Evolutionary conservation across 108 stramenopile genomes (phyloP), one percentile per base, ranked within the genome.

Genomic region (Conticribra weissflogii): DNA sequence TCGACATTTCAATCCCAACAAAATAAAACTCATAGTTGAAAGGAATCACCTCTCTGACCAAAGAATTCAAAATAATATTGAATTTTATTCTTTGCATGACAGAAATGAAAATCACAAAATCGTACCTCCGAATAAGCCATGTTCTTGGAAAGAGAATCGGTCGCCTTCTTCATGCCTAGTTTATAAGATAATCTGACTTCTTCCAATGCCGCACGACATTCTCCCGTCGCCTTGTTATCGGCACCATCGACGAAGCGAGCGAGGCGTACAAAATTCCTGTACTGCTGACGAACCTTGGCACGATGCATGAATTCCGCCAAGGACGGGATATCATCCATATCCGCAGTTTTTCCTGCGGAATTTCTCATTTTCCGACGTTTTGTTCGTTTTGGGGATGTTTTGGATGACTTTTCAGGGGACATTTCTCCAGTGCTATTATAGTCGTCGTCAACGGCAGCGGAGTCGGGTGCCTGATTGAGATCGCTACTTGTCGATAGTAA

Each of bases 261-360:
- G 41, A 83, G 76, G 23, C 79, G 70, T 3, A 91, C 33, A 63
- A 82, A 91, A 48, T 76, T 81, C 33, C 90, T 76, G 58, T 91
- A 91, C 62, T 87, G 77, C 45, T 83, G 54, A 2, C 78, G 51
- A 17, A 91, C 88, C 15, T 78, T 85, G 48, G 76, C 59, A 1
- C 85, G 75, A 76, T 91, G 88, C 12, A 91, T 73, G 48, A 91
- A 91, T 52, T 91, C 90, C 45, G 84, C 83, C 61, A 88, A 73
- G 18, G 85, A 85, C 3, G 88, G 90, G 9, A 91, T 66, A 28
- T 48, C 67, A 22, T 67, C 45, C 12, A 23, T 18, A 2, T 9
- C 28, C 15, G 44, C 18, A 1, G 31, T 65, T 3, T 30, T 18
- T 3, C 33, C 34, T 1, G 31, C 5, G 0, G 53, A 27, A 41